Base-by-base conservation (phyloP, 2,329 filamentous ascomycete genomes). In the Escovopsis weberi region DNA sequence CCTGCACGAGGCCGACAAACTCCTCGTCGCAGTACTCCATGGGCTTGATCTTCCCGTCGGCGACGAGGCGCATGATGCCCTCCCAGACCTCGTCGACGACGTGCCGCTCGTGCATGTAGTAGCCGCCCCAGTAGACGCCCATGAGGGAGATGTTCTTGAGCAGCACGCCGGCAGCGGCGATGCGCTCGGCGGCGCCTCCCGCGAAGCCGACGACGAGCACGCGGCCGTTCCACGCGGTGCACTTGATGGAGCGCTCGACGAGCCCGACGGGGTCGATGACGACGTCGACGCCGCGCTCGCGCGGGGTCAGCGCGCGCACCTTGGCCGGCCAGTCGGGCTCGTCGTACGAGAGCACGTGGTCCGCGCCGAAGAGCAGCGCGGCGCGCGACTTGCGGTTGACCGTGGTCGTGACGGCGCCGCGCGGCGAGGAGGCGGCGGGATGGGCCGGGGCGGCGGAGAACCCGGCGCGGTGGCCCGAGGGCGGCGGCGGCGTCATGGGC, bases 241-340 rank as follows among this genome's bases (percentile, higher is more conserved):
- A 95, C 64, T 94, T 94, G 51, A 88, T 84, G 51, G 80, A 86
- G 57, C 78, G 74, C 50, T 93, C 86, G 40, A 95, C 85, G 58
- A 95, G 66, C 1, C 89, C 89, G 1, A 96, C 89, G 11, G 89
- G 87, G 60, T 96, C 89, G 65, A 86, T 96, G 19, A 96, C 88
- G 41, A 96, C 85, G 61, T 96, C 88, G 15, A 94, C 88, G 10
- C 87, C 77, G 37, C 67, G 61, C 1, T 74, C 74, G 48, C 78
- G 75, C 0, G 84, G 85, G 4, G 82, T 89, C 45, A 96, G 62
- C 51, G 75, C 78, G 66, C 84, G 84, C 39, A 95, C 86, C 47
- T 78, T 61, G 2, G 69, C 67, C n/a, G 75, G 72, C 70, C 81
- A 80, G 43, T 69, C 65, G 2, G 68, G 57, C 48, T 82, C 70